Evolutionary conservation across 2,329 filamentous ascomycete species (phyloP), one percentile per base, ranked within the genome.

Genomic region (Ophiostoma montium): DNA sequence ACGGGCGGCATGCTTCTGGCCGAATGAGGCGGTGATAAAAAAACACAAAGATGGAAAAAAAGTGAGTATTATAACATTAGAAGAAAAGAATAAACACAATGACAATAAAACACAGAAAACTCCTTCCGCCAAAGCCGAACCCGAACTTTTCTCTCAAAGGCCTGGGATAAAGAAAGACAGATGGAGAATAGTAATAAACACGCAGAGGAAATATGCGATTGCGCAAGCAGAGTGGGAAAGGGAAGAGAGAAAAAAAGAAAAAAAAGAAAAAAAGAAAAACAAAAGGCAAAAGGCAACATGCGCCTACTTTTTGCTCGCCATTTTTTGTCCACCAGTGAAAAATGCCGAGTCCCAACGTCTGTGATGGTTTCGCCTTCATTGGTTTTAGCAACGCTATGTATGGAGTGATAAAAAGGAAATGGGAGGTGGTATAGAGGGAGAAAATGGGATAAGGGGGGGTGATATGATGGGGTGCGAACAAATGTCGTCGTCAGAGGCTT

Each of bases 121-220:
- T 50, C 45, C 43, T 43, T 43, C 27, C 39, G 43, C 49, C 44
- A 46, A 23, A 46, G n/a, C 35, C 42, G 46, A 41, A 45, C 33
- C 42, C 35, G 35, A 41, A 33, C 33, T 39, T 46, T 46, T 38
- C n/a, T 44, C n/a, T 45, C 42, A 44, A 38, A 36, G 41, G 41
- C 48, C 30, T 33, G 36, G 33, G 15, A 33, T 21, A 44, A 36
- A 32, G 15, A 33, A 42, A 41, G 30, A 42, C 7, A 38, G 36
- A 30, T 31, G 11, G 21, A 42, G 23, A 27, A 27, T 27, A 27
- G 23, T 27, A 50, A 21, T 19, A 36, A 49, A 35, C 35, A 27
- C 8, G 32, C 46, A 39, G 8, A 35, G 23, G 21, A 39, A 39
- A 30, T 19, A 41, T 3, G 19, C 32, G 11, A 38, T 39, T 32